These are phyloP conservation scores for Wickerhamiella hasegawae DNA, from an alignment of 805 yeast genomes.

Conservation along the genomic window DNA sequence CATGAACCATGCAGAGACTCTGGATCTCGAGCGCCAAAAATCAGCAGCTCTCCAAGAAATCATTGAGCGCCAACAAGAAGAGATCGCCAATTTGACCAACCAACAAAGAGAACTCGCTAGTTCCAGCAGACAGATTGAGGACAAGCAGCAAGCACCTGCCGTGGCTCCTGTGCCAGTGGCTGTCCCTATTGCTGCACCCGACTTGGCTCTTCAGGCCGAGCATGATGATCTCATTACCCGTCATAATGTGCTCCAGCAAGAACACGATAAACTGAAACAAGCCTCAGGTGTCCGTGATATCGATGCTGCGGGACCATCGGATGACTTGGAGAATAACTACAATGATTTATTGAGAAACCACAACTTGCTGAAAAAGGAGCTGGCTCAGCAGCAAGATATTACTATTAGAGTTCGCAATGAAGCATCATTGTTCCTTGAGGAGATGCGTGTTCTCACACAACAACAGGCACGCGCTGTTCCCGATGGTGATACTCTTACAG, in stretches of 20 bases:
- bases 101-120: too few species aligned
- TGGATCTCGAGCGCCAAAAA: background rate
- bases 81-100: too few species aligned
- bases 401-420: slow-evolving; percentile 25
- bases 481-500: background rate
- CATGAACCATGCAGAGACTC: background rate
- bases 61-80: background rate
- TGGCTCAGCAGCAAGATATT: slow-evolving; percentile 15
- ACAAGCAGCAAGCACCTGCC: too few species aligned
- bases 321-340: background rate
- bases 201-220: too few species aligned
- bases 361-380: slow-evolving; percentile 7
- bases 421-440: slow-evolving; percentile 22
- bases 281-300: too few species aligned
- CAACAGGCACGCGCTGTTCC: slow-evolving; percentile 9
- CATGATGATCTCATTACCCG: too few species aligned
- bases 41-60: background rate
- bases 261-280: too few species aligned
- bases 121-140: too few species aligned
- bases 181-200: too few species aligned
- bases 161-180: too few species aligned
- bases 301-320: too few species aligned
- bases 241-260: too few species aligned
- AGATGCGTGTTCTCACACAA: slow-evolving; percentile 24
- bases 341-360: slow-evolving; percentile 3